These are phyloP conservation scores for Mucor plumbeus DNA, from an alignment of 371 early-diverging fungal genomes.

Conservation along the genomic window DNA sequence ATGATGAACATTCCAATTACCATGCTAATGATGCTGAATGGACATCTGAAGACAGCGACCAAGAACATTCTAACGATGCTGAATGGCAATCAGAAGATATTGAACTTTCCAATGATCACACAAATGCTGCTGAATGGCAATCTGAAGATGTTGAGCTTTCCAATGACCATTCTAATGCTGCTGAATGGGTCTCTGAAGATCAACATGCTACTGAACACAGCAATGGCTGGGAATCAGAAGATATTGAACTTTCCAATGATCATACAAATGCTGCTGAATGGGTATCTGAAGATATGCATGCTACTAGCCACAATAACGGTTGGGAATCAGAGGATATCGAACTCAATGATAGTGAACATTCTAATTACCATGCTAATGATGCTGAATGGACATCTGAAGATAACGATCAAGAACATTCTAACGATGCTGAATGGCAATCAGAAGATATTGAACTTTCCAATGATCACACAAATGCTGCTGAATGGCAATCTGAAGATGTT, in stretches of 20 bases:
- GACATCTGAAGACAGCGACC: background rate
- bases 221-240: conserved; percentile 23
- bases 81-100: conserved; percentile 7
- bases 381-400: conserved; percentile 20
- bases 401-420: too few relatives aligned
- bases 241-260: background rate
- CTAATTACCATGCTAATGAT: conserved; percentile 15
- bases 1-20: conserved; percentile 2
- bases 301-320: too few relatives aligned
- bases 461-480: conserved; percentile 20
- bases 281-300: background rate
- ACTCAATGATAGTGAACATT: background rate
- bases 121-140: conserved; percentile 11
- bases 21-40: background rate
- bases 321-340: too few relatives aligned
- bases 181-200: background rate
- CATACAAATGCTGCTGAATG: conserved; percentile 4
- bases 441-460: background rate
- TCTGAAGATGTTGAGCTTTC: conserved; percentile 3
- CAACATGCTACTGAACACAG: background rate
- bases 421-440: conserved; percentile 8
- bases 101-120: conserved; percentile 3
- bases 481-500: conserved; percentile 21
- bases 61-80: background rate
- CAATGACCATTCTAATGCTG: conserved; percentile 22